phyloP scores from a whole-genome alignment of 768 basidiomycete genomes.

The Suillus subluteus region DNA sequence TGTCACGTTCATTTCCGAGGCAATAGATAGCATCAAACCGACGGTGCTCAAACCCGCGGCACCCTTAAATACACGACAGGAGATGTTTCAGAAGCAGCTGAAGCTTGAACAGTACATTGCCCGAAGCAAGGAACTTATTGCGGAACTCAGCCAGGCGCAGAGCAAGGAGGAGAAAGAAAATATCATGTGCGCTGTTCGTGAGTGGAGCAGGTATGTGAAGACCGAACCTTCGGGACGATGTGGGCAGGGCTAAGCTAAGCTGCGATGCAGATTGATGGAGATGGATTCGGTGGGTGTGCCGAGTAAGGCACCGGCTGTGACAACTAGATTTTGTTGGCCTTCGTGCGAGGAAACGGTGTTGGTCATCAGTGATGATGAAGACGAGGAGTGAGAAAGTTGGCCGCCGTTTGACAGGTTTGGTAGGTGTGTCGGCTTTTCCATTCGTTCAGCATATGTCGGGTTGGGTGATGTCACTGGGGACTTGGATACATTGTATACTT shows the following conservation, averaged over 20 bases:
- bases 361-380: constrained; percentile 55
- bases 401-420: not conserved
- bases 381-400: constrained; percentile 28
- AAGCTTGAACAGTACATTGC: constrained; percentile 55
- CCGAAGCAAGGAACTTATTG: constrained; percentile 56
- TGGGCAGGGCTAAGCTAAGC: constrained; percentile 13
- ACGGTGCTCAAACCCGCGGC: constrained; percentile 16
- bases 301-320: not conserved
- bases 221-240: not conserved
- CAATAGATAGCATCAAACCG: constrained; percentile 49
- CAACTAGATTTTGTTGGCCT: constrained; percentile 43
- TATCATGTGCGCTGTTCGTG: constrained; percentile 49
- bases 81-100: constrained; percentile 50
- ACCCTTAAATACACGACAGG: constrained; percentile 27
- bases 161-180: constrained; percentile 56
- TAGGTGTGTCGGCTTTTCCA: constrained; percentile 14
- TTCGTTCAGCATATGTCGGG: not conserved
- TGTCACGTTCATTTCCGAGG: constrained; percentile 59
- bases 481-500: constrained; percentile 8
- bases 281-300: constrained; percentile 5
- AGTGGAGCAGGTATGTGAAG: constrained; percentile 55
- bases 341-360: constrained; percentile 44
- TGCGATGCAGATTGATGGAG: constrained; percentile 16
- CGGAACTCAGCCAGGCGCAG: constrained; percentile 44
- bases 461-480: not conserved